phyloP scores from a whole-genome alignment of 495 filamentous ascomycete genomes.

The Podospora tetraspora region DNA sequence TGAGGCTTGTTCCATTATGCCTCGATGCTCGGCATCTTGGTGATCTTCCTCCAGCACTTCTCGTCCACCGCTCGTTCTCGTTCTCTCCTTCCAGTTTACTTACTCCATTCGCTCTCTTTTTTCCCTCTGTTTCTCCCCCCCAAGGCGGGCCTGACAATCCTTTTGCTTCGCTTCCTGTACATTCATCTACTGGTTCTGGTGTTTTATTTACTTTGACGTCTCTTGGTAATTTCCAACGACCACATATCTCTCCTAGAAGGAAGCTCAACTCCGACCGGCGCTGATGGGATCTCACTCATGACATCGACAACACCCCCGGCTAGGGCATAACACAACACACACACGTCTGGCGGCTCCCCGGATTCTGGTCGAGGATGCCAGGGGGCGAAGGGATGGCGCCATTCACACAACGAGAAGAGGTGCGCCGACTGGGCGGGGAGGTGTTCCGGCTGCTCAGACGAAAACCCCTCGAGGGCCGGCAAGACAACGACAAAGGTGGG shows the following conservation, averaged over 20 bases:
- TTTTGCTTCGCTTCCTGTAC: slow-evolving; percentile 7
- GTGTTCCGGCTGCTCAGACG: slow-evolving; percentile 7
- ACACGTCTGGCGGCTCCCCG: slow-evolving; percentile 13
- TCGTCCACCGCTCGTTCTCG: slow-evolving; percentile 24
- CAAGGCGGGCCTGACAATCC: slow-evolving; percentile 19
- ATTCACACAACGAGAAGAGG: slow-evolving; percentile 7
- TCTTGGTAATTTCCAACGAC: slow-evolving; percentile 7
- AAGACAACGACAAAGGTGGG: slow-evolving; percentile 13
- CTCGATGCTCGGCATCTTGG: slow-evolving; percentile 15
- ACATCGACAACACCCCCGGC: background rate
- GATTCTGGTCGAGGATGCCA: slow-evolving; percentile 18
- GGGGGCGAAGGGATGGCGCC: slow-evolving; percentile 32
- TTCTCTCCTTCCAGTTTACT: background rate
- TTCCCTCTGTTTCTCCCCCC: slow-evolving; percentile 25
- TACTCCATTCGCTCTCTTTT: slow-evolving; percentile 14
- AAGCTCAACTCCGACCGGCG: background rate
- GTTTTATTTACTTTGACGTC: slow-evolving; percentile 15
- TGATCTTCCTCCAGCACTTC: slow-evolving; percentile 24
- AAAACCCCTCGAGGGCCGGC: slow-evolving; percentile 8
- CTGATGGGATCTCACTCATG: slow-evolving; percentile 10
- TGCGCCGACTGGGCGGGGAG: slow-evolving; percentile 10
- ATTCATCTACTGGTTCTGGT: slow-evolving; percentile 9
- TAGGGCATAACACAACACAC: slow-evolving; percentile 19
- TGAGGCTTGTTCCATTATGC: slow-evolving; percentile 25
- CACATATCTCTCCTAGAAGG: background rate